Percentiles rank a stretch among this genome's conserved stretches.
Conservation (phyloP, 768 basidiomycete genomes). For the Tylopilus balloui region DNA sequence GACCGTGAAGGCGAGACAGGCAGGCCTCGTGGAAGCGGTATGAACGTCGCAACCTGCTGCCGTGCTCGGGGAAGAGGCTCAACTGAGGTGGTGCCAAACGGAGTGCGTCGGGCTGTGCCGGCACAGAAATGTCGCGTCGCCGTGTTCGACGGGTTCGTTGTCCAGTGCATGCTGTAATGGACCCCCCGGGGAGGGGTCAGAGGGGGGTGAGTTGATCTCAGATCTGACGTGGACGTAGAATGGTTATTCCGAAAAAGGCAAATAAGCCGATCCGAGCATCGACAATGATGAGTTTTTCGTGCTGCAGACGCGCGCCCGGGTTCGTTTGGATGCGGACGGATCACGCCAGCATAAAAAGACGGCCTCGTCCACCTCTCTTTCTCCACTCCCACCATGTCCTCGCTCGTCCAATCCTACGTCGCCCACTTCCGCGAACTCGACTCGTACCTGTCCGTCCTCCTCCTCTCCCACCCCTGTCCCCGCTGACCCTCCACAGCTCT, state of each 20-base stretch:
- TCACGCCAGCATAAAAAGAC: too few species aligned
- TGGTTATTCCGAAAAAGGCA: not conserved
- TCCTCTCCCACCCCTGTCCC: not conserved
- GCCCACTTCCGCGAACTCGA: slow-evolving; percentile 60
- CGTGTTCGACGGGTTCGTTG: not conserved
- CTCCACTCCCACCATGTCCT: slow-evolving; percentile 10
- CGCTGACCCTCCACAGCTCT: slow-evolving; percentile 36
- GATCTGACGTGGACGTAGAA: slow-evolving; percentile 11
- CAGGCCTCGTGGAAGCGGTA: not conserved
- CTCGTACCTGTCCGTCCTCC: slow-evolving; percentile 52
- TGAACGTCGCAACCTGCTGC: not conserved
- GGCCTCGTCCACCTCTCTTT: not conserved
- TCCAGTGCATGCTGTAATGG: not conserved
- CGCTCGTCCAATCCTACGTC: slow-evolving; percentile 53
- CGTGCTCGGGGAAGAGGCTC: not conserved
- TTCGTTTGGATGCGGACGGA: too few species aligned
- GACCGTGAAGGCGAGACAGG: too few species aligned
- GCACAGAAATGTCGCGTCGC: not conserved
- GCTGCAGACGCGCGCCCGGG: too few species aligned
- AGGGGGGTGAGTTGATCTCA: slow-evolving; percentile 11
- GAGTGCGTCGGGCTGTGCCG: not conserved
- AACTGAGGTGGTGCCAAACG: not conserved
- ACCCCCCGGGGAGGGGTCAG: slow-evolving; percentile 6
- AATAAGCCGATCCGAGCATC: slow-evolving; percentile 6
- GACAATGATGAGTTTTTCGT: slow-evolving; percentile 9